phyloP scores from a whole-genome alignment of 2,329 filamentous ascomycete species.

The Apiospora hydei region DNA sequence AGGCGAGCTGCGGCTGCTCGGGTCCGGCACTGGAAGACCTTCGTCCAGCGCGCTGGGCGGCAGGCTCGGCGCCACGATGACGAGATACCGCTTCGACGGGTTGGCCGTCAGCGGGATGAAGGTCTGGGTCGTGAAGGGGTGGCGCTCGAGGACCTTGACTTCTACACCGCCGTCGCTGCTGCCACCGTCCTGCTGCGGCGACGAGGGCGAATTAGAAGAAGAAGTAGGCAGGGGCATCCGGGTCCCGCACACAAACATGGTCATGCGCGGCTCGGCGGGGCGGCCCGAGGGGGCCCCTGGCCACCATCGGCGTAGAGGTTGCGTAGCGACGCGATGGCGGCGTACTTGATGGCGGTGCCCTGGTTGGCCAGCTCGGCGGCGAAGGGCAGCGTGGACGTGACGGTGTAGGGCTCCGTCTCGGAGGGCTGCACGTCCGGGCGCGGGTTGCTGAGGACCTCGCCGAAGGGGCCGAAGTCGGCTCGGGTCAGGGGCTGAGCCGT shows the following conservation, averaged over 20 bases:
- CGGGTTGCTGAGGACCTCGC: slow-evolving; percentile 82
- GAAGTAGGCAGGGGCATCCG: slow-evolving; percentile 51
- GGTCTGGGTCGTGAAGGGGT: slow-evolving; percentile 93
- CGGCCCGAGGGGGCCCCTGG: slow-evolving; percentile 62
- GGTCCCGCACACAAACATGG: slow-evolving; percentile 87
- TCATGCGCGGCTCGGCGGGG: slow-evolving; percentile 71
- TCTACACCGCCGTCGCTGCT: slow-evolving; percentile 51
- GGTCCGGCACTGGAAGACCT: slow-evolving; percentile 49
- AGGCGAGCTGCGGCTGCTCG: slow-evolving; percentile 38
- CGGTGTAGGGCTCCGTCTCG: slow-evolving; percentile 38
- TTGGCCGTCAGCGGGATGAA: slow-evolving; percentile 77
- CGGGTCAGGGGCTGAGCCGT: slow-evolving; percentile 71
- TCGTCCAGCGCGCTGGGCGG: slow-evolving; percentile 49
- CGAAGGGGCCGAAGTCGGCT: slow-evolving; percentile 77
- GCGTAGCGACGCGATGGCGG: slow-evolving; percentile 75
- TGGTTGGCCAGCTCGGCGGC: slow-evolving; percentile 76
- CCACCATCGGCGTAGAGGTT: slow-evolving; percentile 67
- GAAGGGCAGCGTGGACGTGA: slow-evolving; percentile 45
- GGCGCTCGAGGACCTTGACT: slow-evolving; percentile 81
- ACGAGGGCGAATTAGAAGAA: neutral
- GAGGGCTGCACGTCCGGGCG: slow-evolving; percentile 60
- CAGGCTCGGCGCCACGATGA: slow-evolving; percentile 86
- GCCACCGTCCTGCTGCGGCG: neutral
- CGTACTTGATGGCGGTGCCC: slow-evolving; percentile 86
- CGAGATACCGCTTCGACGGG: slow-evolving; percentile 69